Conservation (phyloP, 495 filamentous ascomycete genomes). For the Niebla homalea region DNA sequence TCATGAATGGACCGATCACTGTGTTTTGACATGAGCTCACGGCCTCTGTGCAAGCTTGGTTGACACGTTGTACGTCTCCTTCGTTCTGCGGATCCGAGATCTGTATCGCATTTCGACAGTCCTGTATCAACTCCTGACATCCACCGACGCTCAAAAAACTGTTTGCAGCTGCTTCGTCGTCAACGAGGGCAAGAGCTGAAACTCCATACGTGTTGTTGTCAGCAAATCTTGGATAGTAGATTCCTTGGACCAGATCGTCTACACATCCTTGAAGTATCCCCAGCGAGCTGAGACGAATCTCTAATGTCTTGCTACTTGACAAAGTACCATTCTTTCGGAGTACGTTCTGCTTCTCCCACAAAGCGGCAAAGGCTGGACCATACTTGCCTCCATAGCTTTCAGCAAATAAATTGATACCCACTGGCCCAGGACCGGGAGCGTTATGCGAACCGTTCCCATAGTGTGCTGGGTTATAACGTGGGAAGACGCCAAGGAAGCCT, state of each 20-base stretch:
- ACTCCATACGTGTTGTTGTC: constrained; percentile 34
- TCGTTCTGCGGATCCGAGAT: constrained; percentile 31
- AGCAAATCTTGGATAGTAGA: constrained; percentile 25
- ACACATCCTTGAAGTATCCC: constrained; percentile 34
- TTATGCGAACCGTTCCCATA: constrained; percentile 19
- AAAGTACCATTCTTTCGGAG: constrained; percentile 22
- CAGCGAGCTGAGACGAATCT: constrained; percentile 26
- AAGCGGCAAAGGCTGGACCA: constrained; percentile 30
- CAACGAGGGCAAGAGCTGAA: constrained; percentile 21
- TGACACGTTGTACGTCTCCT: constrained; percentile 33
- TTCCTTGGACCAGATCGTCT: constrained; percentile 25
- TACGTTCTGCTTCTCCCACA: constrained; percentile 31
- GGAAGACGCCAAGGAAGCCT: constrained; percentile 49
- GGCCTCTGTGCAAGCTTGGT: constrained; percentile 31
- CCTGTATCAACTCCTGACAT: constrained; percentile 37
- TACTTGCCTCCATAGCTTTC: constrained; percentile 38
- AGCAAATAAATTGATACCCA: constrained; percentile 30
- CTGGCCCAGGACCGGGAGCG: constrained; percentile 24
- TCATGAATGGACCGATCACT: constrained; percentile 33
- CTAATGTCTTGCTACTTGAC: constrained; percentile 24
- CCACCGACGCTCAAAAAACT: constrained; percentile 35
- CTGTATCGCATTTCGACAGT: constrained; percentile 32
- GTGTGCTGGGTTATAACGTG: constrained; percentile 46
- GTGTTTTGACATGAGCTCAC: constrained; percentile 32
- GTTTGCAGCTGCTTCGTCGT: constrained; percentile 22